Base-by-base conservation (phyloP, 768 basidiomycete genomes). In the Hortiboletus flavorubellus region DNA sequence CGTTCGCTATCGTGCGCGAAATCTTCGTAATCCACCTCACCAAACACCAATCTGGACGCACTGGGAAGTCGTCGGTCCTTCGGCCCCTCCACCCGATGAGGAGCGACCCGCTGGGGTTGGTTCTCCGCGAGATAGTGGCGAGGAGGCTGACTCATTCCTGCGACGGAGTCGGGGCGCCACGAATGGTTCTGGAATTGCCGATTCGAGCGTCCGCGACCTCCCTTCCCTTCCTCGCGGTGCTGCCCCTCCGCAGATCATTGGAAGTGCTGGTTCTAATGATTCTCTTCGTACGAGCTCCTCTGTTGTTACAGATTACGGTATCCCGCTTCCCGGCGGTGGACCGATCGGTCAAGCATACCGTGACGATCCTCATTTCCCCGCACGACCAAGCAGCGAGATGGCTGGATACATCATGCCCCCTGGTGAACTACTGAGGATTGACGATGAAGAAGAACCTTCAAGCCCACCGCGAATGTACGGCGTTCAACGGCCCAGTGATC, bases 141-240 rank as follows among this genome's bases (percentile, higher is more conserved):
- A 87, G 63, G 87, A 88, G 66, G 74, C 70, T 3, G 86, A 87
- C 62, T 76, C 87, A 0, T 86, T 89, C 75, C 73, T 87, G 5
- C 78, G 74, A 49, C 72, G 68, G 1, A 74, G 73, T 54, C 59
- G 59, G 16, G 56, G 58, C 9, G 68, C 58, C 4, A 53, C 59
- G 0, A 55, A 59, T 40, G 65, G 58, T 43, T 55, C 64, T 2
- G 59, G 58, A 18, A 58, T 48, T 38, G 44, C 21, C 9, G 44
- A 53, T 31, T 52, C 68, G 2, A 58, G 53, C 35, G 44, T 59
- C 33, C 66, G 61, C 21, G 60, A 54, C 4, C 60, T 70, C 4
- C 40, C 67, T 53, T 63, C 69, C 31, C 69, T 71, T 52, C 69
- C 71, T 6, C 67, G 60, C 10, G 70, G 68, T 42, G 68, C 71